Evolutionary conservation across 805 yeast species (phyloP), one percentile per base, ranked within the genome.

Genomic region (Pichia nakasei): DNA sequence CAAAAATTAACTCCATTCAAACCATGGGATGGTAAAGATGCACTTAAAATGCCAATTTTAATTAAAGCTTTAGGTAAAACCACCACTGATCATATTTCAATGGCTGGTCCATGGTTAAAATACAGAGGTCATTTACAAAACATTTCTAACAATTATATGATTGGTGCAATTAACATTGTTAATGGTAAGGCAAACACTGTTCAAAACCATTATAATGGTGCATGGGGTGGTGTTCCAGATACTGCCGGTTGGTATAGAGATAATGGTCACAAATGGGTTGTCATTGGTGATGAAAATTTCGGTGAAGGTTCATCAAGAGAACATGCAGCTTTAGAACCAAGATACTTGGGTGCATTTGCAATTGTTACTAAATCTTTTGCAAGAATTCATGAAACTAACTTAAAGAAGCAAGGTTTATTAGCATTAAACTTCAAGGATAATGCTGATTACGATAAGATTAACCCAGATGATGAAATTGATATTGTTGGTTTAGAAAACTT

Each of bases 41-140:
- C 94, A 59, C 65, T 68, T 55, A 75, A 75, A 64, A 72, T 91
- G 76, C 97, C 96, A 70, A 91, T 91, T 60, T 81, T 91, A 72
- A 86, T 91, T 72, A 91, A 93, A 76, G 85, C 96, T 56, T 74
- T 82, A 52, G 97, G 97, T 74, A 91, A 91, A 80, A 89, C 97
- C 68, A 91, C 98, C 61, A 91, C 98, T 59, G 98, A 91, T 75
- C 98, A 91, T 75, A 91, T 91, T 63, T 91, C 97, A 62, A 89
- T 87, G 95, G 98, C 98, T 65, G 98, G 98, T 73, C 97, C 97
- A 65, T 91, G 98, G 98, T 85, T 91, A 79, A 91, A 91, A 76
- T 91, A 91, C 91, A 86, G 97, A 78, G 98, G 98, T 72, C 98
- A 91, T 76, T 78, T 91, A 75, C 91, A 88, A 76, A 91, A 91